A percentile compares a stretch with the other conserved stretches of the same genome.
Conservation (phyloP, 1,139 yeast species). For the Taiozyma sp. region DNA sequence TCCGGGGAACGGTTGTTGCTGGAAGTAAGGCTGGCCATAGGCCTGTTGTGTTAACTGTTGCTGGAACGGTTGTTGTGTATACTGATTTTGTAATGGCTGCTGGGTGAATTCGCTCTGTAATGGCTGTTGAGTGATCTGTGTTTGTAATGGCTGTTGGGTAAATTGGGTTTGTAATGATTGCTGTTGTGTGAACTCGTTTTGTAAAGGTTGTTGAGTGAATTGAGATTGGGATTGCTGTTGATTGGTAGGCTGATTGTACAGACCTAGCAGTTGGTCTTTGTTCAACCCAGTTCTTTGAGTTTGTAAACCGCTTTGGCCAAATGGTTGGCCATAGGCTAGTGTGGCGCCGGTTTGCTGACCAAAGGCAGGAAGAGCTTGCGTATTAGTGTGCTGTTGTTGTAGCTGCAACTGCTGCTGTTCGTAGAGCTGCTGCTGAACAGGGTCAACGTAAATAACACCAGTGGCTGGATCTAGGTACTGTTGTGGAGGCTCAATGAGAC, state of each 20-base stretch:
- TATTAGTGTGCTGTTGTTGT: slow-evolving; percentile 14
- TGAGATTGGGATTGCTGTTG: slow-evolving; percentile 23
- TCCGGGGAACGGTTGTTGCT: not conserved
- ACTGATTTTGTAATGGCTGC: slow-evolving; percentile 11
- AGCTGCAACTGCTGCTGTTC: slow-evolving; percentile 36
- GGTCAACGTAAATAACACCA: slow-evolving; percentile 55
- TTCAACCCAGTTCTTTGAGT: slow-evolving; percentile 20
- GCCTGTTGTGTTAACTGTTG: slow-evolving; percentile 12
- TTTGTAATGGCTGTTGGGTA: slow-evolving; percentile 18
- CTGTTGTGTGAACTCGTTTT: not conserved
- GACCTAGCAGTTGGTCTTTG: slow-evolving; percentile 19
- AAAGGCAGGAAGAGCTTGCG: slow-evolving; percentile 1
- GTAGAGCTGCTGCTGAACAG: slow-evolving; percentile 47
- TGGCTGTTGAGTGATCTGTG: slow-evolving; percentile 11
- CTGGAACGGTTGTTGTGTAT: slow-evolving; percentile 14
- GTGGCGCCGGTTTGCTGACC: slow-evolving; percentile 1
- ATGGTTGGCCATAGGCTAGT: slow-evolving; percentile 2
- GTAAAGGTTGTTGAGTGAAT: too few relatives aligned
- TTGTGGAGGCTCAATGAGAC: slow-evolving; percentile 30
- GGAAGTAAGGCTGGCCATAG: not conserved
- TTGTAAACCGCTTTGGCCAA: not conserved
- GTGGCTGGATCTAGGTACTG: slow-evolving; percentile 62
- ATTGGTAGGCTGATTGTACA: slow-evolving; percentile 21
- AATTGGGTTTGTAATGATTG: slow-evolving; percentile 1
- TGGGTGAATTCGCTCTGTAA: slow-evolving; percentile 10